phyloP scores from a whole-genome alignment of 73 alveolate genomes.

The Strombidium stylifer region DNA sequence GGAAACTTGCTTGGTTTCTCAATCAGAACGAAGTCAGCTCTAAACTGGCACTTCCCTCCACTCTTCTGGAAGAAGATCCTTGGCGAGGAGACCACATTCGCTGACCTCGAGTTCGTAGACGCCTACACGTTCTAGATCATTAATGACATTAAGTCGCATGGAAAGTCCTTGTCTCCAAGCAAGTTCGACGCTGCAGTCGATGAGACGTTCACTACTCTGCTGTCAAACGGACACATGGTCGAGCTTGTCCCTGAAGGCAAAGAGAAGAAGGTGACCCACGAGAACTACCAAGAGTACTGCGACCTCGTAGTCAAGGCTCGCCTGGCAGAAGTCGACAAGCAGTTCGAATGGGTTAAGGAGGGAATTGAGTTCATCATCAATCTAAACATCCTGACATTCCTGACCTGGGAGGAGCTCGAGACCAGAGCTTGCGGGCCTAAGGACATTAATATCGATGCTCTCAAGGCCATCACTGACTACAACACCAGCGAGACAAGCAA shows the following conservation, averaged over 20 bases:
- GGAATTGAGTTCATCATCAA: constrained; percentile 69
- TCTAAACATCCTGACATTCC: constrained; percentile 47
- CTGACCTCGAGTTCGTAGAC: constrained; percentile 68
- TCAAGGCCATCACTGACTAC: constrained; percentile 61
- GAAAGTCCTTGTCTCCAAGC: constrained; percentile 6
- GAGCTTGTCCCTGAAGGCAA: constrained; percentile 62
- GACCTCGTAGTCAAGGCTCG: constrained; percentile 56
- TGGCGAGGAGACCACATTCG: constrained; percentile 42
- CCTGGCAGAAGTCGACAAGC: constrained; percentile 55
- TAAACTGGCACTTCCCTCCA: constrained; percentile 68
- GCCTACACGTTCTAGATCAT: constrained; percentile 68
- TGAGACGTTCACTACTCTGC: constrained; percentile 51
- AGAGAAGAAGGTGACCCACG: constrained; percentile 51
- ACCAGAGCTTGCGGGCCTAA: constrained; percentile 68
- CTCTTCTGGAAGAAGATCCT: constrained; percentile 71
- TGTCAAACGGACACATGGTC: constrained; percentile 69
- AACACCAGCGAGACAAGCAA: constrained; percentile 21
- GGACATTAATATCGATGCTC: constrained; percentile 57
- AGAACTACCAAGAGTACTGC: constrained; percentile 43
- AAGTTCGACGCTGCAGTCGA: constrained; percentile 17
- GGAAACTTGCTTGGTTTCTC: constrained; percentile 74
- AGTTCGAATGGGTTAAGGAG: constrained; percentile 54
- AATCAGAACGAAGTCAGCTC: constrained; percentile 56
- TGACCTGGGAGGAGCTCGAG: constrained; percentile 81
- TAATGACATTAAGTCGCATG: constrained; percentile 62